phyloP scores from a whole-genome alignment of 352 stramenopile genomes.

The Pythium scleroteichum region DNA sequence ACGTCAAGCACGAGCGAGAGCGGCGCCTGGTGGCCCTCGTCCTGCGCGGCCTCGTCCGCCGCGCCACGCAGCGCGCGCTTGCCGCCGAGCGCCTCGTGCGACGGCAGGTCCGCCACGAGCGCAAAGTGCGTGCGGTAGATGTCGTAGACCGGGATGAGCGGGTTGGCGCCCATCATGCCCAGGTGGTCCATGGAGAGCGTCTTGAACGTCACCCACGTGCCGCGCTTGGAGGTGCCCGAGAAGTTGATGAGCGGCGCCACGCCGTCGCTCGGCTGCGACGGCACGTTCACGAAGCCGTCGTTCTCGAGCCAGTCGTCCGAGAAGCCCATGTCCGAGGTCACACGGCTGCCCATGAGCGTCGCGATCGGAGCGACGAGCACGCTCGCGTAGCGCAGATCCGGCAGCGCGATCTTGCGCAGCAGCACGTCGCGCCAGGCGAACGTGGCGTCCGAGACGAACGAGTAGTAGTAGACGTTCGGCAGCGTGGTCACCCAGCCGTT shows the following conservation, averaged over 20 bases:
- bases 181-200: slow-evolving; percentile 24
- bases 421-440: slow-evolving; percentile 34
- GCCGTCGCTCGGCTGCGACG: slow-evolving; percentile 31
- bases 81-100: slow-evolving; percentile 5
- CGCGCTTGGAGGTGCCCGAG: slow-evolving; percentile 16
- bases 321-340: slow-evolving; percentile 29
- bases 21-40: slow-evolving; percentile 1
- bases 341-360: slow-evolving; percentile 42
- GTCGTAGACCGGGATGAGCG: slow-evolving; percentile 4
- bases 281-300: slow-evolving; percentile 28
- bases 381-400: slow-evolving; percentile 39
- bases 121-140: slow-evolving; percentile 19
- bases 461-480: slow-evolving; percentile 54
- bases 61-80: background rate
- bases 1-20: slow-evolving; percentile 7
- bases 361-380: slow-evolving; percentile 35
- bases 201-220: slow-evolving; percentile 21
- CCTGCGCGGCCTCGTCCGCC: background rate
- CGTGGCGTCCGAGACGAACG: slow-evolving; percentile 39
- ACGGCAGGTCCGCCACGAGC: slow-evolving; percentile 16
- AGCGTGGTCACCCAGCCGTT: slow-evolving; percentile 50
- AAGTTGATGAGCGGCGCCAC: slow-evolving; percentile 17
- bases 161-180: slow-evolving; percentile 13
- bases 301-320: slow-evolving; percentile 42
- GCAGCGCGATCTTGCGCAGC: slow-evolving; percentile 40